phyloP scores from a whole-genome alignment of 2,329 filamentous ascomycete genomes.

The Fusarium udum region DNA sequence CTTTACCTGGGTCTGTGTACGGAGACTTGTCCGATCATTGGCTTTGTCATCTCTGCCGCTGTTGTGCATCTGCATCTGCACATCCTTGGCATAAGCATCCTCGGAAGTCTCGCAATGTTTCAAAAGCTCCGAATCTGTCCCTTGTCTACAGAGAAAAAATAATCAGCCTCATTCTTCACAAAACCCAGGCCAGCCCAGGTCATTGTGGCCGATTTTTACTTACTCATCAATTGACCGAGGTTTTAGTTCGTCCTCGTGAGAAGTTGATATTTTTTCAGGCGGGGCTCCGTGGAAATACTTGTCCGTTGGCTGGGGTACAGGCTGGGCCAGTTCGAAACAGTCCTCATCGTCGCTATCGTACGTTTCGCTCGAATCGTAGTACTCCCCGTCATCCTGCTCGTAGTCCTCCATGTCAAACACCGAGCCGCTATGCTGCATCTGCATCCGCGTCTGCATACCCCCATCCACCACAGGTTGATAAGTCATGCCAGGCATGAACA shows the following conservation, averaged over 20 bases:
- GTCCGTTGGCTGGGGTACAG: conserved; percentile 62
- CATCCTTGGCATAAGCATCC: conserved; percentile 1
- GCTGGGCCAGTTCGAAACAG: conserved; percentile 69
- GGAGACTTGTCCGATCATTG: conserved; percentile 17
- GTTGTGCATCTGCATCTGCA: conserved; percentile 1
- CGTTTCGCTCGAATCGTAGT: conserved; percentile 43
- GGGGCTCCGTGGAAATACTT: conserved; percentile 51
- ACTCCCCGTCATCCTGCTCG: conserved; percentile 60
- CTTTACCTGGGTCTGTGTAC: conserved; percentile 5
- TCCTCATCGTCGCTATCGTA: conserved; percentile 53
- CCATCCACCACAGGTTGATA: conserved; percentile 34
- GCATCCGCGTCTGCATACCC: conserved; percentile 36
- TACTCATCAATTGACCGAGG: conserved; percentile 21
- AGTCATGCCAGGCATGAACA: conserved; percentile 64
- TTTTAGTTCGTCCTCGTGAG: conserved; percentile 28
- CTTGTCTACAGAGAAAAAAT: background rate
- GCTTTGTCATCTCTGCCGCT: conserved; percentile 12
- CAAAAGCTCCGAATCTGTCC: background rate
- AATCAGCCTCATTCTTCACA: conserved; percentile 1
- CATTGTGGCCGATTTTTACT: background rate
- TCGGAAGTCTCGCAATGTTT: conserved; percentile 13
- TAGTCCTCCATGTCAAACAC: conserved; percentile 68
- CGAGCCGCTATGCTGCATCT: conserved; percentile 52
- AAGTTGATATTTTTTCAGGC: conserved; percentile 26
- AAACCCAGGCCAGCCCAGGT: background rate